phyloP scores from a whole-genome alignment of 1,284 basidiomycete species.

The Sphagnurus paluster region DNA sequence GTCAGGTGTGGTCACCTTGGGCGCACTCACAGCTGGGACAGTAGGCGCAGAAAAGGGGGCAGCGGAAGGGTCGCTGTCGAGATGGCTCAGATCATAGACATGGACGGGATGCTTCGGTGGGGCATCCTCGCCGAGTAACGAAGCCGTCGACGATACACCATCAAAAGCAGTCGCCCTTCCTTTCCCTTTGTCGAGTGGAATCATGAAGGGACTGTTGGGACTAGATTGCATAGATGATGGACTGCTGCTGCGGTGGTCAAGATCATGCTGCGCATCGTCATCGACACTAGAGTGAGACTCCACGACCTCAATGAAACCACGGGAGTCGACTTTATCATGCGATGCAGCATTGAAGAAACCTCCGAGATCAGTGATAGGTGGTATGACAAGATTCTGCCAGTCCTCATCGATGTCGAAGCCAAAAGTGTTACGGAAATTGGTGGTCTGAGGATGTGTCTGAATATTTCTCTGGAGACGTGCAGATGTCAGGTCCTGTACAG shows the following conservation, averaged over 20 bases:
- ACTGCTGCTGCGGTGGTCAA: slow-evolving; percentile 20
- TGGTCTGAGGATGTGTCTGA: slow-evolving; percentile 34
- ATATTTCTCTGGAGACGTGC: slow-evolving; percentile 36
- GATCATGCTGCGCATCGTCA: slow-evolving; percentile 13
- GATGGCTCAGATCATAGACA: slow-evolving; percentile 43
- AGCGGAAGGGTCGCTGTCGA: slow-evolving; percentile 8
- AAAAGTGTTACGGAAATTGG: slow-evolving; percentile 56
- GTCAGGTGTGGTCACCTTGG: slow-evolving; percentile 25
- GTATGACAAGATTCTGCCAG: slow-evolving; percentile 52
- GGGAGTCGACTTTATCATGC: slow-evolving; percentile 38
- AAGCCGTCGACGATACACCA: slow-evolving; percentile 56
- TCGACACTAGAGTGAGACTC: slow-evolving; percentile 40
- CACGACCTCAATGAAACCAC: slow-evolving; percentile 66
- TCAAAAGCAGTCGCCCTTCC: slow-evolving; percentile 40
- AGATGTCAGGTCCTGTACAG: slow-evolving; percentile 58
- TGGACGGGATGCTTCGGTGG: slow-evolving; percentile 63
- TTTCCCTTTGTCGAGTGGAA: slow-evolving; percentile 54
- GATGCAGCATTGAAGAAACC: slow-evolving; percentile 32
- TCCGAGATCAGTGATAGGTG: slow-evolving; percentile 27
- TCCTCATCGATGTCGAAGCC: slow-evolving; percentile 62
- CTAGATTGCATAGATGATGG: slow-evolving; percentile 27
- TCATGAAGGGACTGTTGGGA: slow-evolving; percentile 13
- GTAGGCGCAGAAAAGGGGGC: slow-evolving; percentile 12
- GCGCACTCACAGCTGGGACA: slow-evolving; percentile 34
- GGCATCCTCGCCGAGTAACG: slow-evolving; percentile 51